phyloP scores from a whole-genome alignment of 257 asterid genomes.

The Penstemon newberryi region DNA sequence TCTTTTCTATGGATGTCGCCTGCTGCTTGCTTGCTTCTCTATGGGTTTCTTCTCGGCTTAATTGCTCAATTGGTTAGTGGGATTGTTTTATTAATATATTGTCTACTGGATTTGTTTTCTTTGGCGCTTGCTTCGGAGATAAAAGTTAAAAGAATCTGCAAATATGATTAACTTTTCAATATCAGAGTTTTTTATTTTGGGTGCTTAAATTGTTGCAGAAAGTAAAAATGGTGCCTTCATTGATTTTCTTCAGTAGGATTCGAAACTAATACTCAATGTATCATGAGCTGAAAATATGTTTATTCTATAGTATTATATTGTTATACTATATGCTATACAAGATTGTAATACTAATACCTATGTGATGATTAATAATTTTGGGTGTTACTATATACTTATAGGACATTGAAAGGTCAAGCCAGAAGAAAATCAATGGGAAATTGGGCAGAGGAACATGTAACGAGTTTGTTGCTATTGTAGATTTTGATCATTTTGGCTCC shows the following conservation, averaged over 20 bases:
- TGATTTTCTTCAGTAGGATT: too few species aligned
- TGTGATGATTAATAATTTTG: constrained; percentile 2
- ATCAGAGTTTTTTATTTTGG: neutral
- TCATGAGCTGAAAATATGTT: neutral
- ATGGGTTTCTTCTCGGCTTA: too few species aligned
- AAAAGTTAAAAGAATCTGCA: neutral
- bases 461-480: neutral
- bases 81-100: too few species aligned
- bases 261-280: too few species aligned
- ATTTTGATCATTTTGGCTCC: neutral
- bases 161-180: neutral
- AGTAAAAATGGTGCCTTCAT: neutral
- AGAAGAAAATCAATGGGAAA: constrained; percentile 49
- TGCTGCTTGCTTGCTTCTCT: too few species aligned
- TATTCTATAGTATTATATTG: neutral
- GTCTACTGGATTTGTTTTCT: too few species aligned
- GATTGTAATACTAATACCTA: neutral
- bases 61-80: too few species aligned
- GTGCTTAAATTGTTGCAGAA: neutral
- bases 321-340: too few species aligned
- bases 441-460: constrained; percentile 59
- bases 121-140: too few species aligned
- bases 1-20: too few species aligned
- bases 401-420: constrained; percentile 36
- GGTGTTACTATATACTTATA: constrained; percentile 9